Conservation (phyloP, 2,329 filamentous ascomycete genomes). For the Ambrosiella xylebori region DNA sequence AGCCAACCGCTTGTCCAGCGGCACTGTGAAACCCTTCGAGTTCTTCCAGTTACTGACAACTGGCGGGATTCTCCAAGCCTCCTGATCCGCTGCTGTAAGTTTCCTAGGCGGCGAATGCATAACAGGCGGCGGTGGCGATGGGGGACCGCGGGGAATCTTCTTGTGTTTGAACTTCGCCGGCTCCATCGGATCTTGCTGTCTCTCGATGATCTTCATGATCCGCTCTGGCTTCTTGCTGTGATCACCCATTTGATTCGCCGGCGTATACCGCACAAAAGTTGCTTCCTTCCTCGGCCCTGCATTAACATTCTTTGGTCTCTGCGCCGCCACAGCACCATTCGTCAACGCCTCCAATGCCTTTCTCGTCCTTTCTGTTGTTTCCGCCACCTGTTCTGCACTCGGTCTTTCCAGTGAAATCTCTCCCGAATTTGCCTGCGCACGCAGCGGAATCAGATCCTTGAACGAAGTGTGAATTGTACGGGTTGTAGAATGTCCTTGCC, state of each 20-base stretch:
- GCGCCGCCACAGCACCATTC: conserved; percentile 69
- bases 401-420: conserved; percentile 78
- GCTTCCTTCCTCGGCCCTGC: conserved; percentile 64
- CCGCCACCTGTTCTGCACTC: conserved; percentile 65
- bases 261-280: conserved; percentile 90
- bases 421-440: conserved; percentile 82
- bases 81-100: conserved; percentile 89
- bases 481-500: conserved; percentile 68
- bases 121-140: conserved; percentile 79
- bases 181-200: conserved; percentile 87
- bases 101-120: conserved; percentile 92
- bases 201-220: conserved; percentile 96
- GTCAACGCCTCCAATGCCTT: conserved; percentile 70
- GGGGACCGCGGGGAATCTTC: conserved; percentile 86
- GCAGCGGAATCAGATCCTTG: conserved; percentile 86
- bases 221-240: conserved; percentile 75
- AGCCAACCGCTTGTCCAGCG: conserved; percentile 84
- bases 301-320: conserved; percentile 91
- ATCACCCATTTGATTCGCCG: conserved; percentile 89
- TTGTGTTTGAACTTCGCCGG: conserved; percentile 98
- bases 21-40: conserved; percentile 92
- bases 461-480: conserved; percentile 88
- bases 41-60: conserved; percentile 99
- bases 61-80: conserved; percentile 78
- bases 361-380: conserved; percentile 74